phyloP scores from a whole-genome alignment of 2,329 filamentous ascomycete genomes.

The Rutstroemia sp. region DNA sequence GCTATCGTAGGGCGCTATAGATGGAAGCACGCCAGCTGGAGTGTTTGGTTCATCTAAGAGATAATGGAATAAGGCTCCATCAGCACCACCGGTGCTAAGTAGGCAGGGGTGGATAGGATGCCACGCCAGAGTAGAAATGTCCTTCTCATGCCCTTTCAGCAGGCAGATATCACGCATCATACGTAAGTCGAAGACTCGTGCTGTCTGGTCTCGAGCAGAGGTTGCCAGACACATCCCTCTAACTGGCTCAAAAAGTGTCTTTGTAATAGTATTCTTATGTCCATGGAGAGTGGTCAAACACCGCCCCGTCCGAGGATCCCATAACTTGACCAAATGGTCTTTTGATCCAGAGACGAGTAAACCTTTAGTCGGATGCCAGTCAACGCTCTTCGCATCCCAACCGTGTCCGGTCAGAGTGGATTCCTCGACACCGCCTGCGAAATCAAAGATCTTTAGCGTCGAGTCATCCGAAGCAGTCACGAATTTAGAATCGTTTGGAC shows the following conservation, averaged over 20 bases:
- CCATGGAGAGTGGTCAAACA: slow-evolving; percentile 91
- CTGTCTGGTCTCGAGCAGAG: slow-evolving; percentile 86
- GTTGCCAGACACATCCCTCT: slow-evolving; percentile 83
- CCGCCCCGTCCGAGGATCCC: slow-evolving; percentile 88
- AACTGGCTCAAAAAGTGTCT: slow-evolving; percentile 81
- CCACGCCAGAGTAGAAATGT: slow-evolving; percentile 87
- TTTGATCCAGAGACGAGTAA: slow-evolving; percentile 94
- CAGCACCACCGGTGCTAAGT: slow-evolving; percentile 82
- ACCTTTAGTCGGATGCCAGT: slow-evolving; percentile 96
- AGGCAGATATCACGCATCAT: slow-evolving; percentile 98
- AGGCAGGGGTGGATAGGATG: slow-evolving; percentile 88
- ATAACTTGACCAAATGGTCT: slow-evolving; percentile 94
- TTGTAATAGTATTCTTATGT: slow-evolving; percentile 95
- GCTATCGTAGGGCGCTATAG: slow-evolving; percentile 77
- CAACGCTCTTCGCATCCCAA: slow-evolving; percentile 95
- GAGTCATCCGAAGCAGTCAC: slow-evolving; percentile 94
- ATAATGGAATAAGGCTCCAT: slow-evolving; percentile 88
- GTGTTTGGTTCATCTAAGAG: slow-evolving; percentile 92
- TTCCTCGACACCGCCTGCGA: slow-evolving; percentile 78
- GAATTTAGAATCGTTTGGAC: slow-evolving; percentile 91
- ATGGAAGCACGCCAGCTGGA: slow-evolving; percentile 62
- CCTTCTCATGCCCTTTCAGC: slow-evolving; percentile 90
- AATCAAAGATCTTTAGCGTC: slow-evolving; percentile 92
- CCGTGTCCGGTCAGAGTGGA: slow-evolving; percentile 84
- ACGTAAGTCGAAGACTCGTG: slow-evolving; percentile 85